A percentile compares a stretch with the other conserved stretches of the same genome.
Conservation (phyloP, 2,329 filamentous ascomycete genomes). For the Aaosphaeria arxii region DNA sequence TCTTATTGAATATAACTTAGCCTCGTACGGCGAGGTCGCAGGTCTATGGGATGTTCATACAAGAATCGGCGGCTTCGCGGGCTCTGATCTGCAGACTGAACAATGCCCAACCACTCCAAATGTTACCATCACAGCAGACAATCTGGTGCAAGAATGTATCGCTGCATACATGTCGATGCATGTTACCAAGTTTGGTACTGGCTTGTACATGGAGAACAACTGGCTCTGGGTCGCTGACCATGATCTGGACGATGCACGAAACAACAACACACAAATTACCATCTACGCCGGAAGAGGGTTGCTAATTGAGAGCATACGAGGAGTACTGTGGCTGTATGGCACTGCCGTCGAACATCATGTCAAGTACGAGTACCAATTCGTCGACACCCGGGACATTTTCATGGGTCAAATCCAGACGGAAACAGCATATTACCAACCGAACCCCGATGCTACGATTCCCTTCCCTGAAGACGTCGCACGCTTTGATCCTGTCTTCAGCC, state of each 20-base stretch:
- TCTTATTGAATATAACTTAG: slow-evolving; percentile 71
- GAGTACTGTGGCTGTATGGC: slow-evolving; percentile 53
- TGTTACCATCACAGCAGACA: slow-evolving; percentile 47
- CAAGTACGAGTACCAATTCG: slow-evolving; percentile 79
- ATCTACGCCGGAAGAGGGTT: slow-evolving; percentile 86
- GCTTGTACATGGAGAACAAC: slow-evolving; percentile 77
- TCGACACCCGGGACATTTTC: slow-evolving; percentile 74
- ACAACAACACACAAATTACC: slow-evolving; percentile 64
- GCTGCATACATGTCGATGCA: slow-evolving; percentile 61
- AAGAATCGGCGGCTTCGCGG: slow-evolving; percentile 75
- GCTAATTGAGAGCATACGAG: slow-evolving; percentile 58
- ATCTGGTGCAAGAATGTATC: slow-evolving; percentile 62
- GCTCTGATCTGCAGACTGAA: slow-evolving; percentile 73
- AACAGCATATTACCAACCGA: slow-evolving; percentile 81
- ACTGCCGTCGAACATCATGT: slow-evolving; percentile 62
- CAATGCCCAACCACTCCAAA: slow-evolving; percentile 74
- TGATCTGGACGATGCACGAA: slow-evolving; percentile 72
- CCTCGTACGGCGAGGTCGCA: slow-evolving; percentile 55
- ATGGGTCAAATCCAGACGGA: slow-evolving; percentile 85
- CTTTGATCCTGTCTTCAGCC: slow-evolving; percentile 66
- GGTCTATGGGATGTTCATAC: slow-evolving; percentile 87
- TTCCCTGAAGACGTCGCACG: slow-evolving; percentile 59
- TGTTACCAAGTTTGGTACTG: slow-evolving; percentile 52
- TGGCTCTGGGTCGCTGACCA: slow-evolving; percentile 88
- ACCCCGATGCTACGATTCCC: slow-evolving; percentile 68